Evolutionary conservation across 2,329 filamentous ascomycete genomes (phyloP).

Genomic region (Emericellopsis atlantica): DNA sequence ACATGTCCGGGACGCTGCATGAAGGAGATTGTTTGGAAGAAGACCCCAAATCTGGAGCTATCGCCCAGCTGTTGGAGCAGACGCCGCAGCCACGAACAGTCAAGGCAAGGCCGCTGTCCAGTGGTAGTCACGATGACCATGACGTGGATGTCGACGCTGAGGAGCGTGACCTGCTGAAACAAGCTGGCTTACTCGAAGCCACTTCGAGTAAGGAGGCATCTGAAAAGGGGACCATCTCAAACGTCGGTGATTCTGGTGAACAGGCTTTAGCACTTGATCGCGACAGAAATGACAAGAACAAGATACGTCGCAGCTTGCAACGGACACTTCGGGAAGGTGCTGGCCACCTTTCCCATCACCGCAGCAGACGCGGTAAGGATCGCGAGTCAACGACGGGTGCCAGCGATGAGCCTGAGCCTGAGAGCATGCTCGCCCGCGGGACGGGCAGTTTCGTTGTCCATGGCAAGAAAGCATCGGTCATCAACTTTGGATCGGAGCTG

Average conservation of each 20-base stretch:
- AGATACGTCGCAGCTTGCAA: conserved; percentile 75
- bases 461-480: conserved; percentile 93
- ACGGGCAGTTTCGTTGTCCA: conserved; percentile 91
- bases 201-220: conserved; percentile 14
- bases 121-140: conserved; percentile 13
- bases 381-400: conserved; percentile 5
- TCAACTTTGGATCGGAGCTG: conserved; percentile 91
- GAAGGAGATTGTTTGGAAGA: not conserved
- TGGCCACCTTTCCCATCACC: conserved; percentile 52
- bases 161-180: conserved; percentile 55
- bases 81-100: conserved; percentile 8
- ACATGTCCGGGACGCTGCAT: conserved; percentile 9
- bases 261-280: conserved; percentile 24
- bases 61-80: conserved; percentile 2
- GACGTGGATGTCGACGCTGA: conserved; percentile 43
- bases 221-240: conserved; percentile 22
- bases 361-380: conserved; percentile 67
- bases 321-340: conserved; percentile 76
- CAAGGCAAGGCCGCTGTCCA: conserved; percentile 3
- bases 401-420: conserved; percentile 27
- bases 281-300: conserved; percentile 46
- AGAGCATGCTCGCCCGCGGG: conserved; percentile 64
- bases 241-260: conserved; percentile 15
- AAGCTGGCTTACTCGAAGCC: conserved; percentile 49
- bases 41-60: conserved; percentile 11